Evolutionary conservation across 108 stramenopile genomes (phyloP), one percentile per base, ranked within the genome.

Genomic region (Cyclotella choctawhatcheeana): DNA sequence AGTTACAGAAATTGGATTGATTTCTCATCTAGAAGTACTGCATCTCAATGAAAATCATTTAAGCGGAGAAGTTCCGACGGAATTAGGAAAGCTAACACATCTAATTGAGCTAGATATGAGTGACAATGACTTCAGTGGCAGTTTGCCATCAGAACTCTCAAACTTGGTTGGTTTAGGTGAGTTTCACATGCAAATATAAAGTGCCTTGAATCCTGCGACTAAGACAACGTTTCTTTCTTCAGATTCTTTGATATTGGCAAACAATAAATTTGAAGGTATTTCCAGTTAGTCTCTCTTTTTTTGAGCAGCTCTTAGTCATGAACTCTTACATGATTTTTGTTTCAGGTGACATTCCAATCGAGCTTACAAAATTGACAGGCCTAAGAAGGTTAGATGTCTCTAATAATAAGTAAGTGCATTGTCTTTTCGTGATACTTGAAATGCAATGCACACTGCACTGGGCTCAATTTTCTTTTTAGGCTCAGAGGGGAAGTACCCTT

Each of bases 61-160:
- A 30, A 60, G 43, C 33, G 84, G 82, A 13, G 45, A 48, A 20
- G 59, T 88, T 26, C 82, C 87, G 0, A 65, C 44, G 4, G 67
- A 76, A 14, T 44, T 91, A 10, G 88, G 86, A 16, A 32, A 65
- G 21, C 52, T 92, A 51, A 74, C 77, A 20, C 85, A 78, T 29
- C 48, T 94, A 50, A 76, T 82, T n/a, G 65, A 74, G 18, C 69
- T 87, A 21, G 55, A 76, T 27, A 45, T 87, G 62, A 77, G 82
- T 53, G 55, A 43, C 40, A 90, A 90, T 47, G 25, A 56, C 0
- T 82, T 90, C 17, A 44, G 29, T 2, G 89, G 74, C 3, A 44
- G 44, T 5, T 50, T 90, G 20, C 88, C 88, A 1, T 50, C 59
- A 31, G 76, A 85, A 37, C 26, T 89, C 3, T 80, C 84, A 37